Percentiles rank a stretch among this genome's conserved stretches.
phyloP scores from a whole-genome alignment of 2,329 filamentous ascomycete species.

The Ophiostoma triangulosporum region DNA sequence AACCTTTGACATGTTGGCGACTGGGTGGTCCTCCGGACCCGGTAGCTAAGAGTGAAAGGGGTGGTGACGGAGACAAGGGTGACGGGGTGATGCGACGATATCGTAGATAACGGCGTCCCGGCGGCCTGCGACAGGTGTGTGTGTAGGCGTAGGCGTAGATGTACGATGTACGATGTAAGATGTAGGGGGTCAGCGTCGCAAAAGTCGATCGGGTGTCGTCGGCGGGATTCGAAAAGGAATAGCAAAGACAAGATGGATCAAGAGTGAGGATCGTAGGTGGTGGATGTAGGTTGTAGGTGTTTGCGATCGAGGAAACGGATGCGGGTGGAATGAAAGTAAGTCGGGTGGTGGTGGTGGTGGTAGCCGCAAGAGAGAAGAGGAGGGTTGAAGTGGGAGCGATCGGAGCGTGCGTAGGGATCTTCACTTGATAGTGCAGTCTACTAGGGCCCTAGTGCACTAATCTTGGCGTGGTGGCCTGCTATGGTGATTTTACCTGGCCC shows the following conservation, averaged over 20 bases:
- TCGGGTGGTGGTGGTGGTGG: neutral
- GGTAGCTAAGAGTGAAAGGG: neutral
- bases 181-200: neutral
- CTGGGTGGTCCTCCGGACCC: constrained; percentile 10
- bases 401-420: neutral
- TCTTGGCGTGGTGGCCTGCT: no score
- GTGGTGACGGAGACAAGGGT: neutral
- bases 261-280: no score
- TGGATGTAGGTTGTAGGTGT: neutral
- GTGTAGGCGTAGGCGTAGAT: neutral
- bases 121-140: neutral
- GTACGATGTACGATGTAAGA: no score
- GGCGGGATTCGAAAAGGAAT: neutral
- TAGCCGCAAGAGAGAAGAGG: neutral
- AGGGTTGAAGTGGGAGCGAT: neutral
- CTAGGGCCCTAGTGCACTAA: no score
- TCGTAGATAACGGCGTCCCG: neutral
- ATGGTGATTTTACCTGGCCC: neutral
- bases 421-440: no score
- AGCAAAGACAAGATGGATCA: neutral
- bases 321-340: neutral
- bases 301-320: neutral
- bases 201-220: neutral
- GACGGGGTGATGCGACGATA: neutral
- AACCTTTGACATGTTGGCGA: constrained; percentile 75